Evolutionary conservation across 2,329 filamentous ascomycete genomes (phyloP).

Genomic region (Pezicula carpinea): DNA sequence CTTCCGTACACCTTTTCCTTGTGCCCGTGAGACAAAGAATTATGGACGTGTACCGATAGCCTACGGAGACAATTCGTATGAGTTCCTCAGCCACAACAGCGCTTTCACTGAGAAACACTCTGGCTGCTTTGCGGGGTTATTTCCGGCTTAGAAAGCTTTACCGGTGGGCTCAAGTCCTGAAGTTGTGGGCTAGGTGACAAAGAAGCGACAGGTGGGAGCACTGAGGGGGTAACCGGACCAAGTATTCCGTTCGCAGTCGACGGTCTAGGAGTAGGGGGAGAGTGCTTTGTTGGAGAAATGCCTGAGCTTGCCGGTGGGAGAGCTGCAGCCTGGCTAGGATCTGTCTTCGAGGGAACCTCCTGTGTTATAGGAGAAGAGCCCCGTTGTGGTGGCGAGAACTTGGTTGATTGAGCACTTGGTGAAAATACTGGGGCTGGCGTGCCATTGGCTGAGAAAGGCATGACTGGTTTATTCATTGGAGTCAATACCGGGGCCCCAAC

Average conservation of each 20-base stretch:
- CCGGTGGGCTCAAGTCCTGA: conserved; percentile 55
- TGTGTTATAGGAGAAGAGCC: conserved; percentile 7
- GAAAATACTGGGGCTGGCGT: conserved; percentile 8
- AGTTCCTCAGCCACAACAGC: too few relatives aligned
- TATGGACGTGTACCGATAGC: too few relatives aligned
- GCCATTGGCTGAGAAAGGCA: conserved; percentile 9
- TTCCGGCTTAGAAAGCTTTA: conserved; percentile 39
- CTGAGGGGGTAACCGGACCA: conserved; percentile 30
- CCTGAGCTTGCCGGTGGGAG: conserved; percentile 33
- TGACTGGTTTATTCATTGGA: conserved; percentile 16
- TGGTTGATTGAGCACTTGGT: conserved; percentile 9
- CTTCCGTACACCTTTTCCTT: too few relatives aligned
- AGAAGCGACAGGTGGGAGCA: conserved; percentile 53
- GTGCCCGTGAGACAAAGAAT: too few relatives aligned
- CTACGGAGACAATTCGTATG: too few relatives aligned
- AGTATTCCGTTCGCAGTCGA: conserved; percentile 23
- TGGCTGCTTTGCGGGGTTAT: conserved; percentile 15
- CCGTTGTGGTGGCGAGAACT: conserved; percentile 1
- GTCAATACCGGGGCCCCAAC: conserved; percentile 23
- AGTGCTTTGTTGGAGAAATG: conserved; percentile 41
- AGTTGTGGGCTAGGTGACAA: conserved; percentile 53
- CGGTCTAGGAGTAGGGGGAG: conserved; percentile 25
- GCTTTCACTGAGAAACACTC: conserved; percentile 10
- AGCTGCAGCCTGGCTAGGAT: conserved; percentile 18
- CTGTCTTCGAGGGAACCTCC: conserved; percentile 5